Conservation (phyloP, 2,329 filamentous ascomycete species). For the Curvularia spicifera region DNA sequence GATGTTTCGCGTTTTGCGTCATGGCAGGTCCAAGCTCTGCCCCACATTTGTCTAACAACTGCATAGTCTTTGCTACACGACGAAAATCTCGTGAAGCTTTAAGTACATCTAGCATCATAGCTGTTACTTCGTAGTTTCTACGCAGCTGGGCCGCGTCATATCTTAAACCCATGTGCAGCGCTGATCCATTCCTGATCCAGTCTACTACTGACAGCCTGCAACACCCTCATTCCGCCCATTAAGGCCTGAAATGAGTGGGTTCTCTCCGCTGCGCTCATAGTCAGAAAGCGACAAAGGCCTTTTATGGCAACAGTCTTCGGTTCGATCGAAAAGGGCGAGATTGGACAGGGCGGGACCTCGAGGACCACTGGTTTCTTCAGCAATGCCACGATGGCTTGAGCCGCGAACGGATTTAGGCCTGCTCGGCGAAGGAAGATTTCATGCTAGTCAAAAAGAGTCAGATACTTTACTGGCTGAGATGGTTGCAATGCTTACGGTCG, state of each 20-base stretch:
- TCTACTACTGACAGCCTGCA: slow-evolving; percentile 59
- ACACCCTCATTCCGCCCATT: slow-evolving; percentile 61
- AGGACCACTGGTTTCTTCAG: slow-evolving; percentile 32
- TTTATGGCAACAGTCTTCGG: slow-evolving; percentile 19
- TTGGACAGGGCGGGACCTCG: slow-evolving; percentile 10
- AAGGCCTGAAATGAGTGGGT: slow-evolving; percentile 57
- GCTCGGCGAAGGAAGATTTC: slow-evolving; percentile 70
- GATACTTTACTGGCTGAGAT: neutral
- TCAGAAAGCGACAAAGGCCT: slow-evolving; percentile 63
- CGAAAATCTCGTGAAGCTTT: neutral
- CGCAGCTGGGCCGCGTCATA: slow-evolving; percentile 14
- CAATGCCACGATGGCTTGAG: slow-evolving; percentile 65
- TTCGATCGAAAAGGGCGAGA: slow-evolving; percentile 4
- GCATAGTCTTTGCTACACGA: neutral
- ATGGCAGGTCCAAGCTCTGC: slow-evolving; percentile 24
- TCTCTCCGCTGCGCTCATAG: slow-evolving; percentile 62
- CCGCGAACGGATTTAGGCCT: slow-evolving; percentile 75
- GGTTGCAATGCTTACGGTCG: slow-evolving; percentile 45
- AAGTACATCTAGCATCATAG: neutral
- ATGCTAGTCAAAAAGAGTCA: slow-evolving; percentile 52
- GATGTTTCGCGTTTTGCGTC: slow-evolving; percentile 32
- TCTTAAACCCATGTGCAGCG: slow-evolving; percentile 43
- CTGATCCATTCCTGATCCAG: slow-evolving; percentile 61
- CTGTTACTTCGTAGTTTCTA: neutral
- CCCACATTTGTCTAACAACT: slow-evolving; percentile 7